Conservation (phyloP, 495 filamentous ascomycete species). For the Xylaria curta region DNA sequence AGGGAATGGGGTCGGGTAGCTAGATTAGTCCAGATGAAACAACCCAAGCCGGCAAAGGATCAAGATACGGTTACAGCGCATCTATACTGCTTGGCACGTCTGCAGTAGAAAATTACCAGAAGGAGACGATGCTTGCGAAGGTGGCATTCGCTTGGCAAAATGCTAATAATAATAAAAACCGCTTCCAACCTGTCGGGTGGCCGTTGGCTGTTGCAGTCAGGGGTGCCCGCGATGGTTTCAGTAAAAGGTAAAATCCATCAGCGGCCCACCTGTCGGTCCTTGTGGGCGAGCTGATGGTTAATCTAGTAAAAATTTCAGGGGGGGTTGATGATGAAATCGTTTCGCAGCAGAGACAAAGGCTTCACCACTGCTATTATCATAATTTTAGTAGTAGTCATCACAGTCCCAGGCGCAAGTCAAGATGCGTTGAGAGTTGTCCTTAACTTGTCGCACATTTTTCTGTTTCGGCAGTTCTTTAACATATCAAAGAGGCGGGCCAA, state of each 20-base stretch:
- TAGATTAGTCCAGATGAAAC: slow-evolving; percentile 20
- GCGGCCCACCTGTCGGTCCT: background rate
- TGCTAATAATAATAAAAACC: slow-evolving; percentile 13
- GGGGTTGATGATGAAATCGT: background rate
- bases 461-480: background rate
- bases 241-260: background rate
- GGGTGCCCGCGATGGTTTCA: background rate
- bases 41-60: slow-evolving; percentile 7
- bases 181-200: slow-evolving; percentile 26
- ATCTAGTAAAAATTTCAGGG: background rate
- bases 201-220: background rate
- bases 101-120: slow-evolving; percentile 17
- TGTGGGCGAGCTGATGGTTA: background rate
- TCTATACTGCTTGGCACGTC: background rate
- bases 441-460: background rate
- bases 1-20: background rate
- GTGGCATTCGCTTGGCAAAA: slow-evolving; percentile 21
- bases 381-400: background rate
- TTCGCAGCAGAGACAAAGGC: background rate
- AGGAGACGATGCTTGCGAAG: slow-evolving; percentile 12
- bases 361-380: background rate
- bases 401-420: background rate
- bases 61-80: slow-evolving; percentile 1
- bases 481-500: background rate
- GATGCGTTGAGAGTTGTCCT: background rate